Base-by-base conservation (phyloP, 2,329 filamentous ascomycete species). In the Trichoderma breve region DNA sequence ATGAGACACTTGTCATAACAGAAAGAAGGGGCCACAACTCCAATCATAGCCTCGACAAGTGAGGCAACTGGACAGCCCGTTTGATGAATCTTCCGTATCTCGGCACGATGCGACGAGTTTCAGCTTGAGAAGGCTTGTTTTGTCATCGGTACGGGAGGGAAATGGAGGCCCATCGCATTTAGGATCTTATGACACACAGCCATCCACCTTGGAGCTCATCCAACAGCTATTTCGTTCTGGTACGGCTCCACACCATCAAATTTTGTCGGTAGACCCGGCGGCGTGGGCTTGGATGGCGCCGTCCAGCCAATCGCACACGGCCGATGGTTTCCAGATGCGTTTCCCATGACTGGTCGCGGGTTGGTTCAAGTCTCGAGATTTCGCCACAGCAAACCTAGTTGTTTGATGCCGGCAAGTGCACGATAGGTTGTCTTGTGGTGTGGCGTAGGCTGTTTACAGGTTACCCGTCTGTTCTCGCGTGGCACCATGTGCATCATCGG, bases 301-400 rank as follows among this genome's bases (percentile, higher is more conserved):
- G 21, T 12, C 12, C 39, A 62, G 21, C 66, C 57, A 70, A 62
- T 70, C 39, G 30, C 28, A 11, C 26, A 32, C 39, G 34, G 12
- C 18, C 14, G 28, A 61, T 24, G 12, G 21, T 24, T 51, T 69
- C 66, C 21, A 70, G 28, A 62, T 32, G 30, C 51, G 28, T 36
- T 34, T 47, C n/a, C 39, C 28, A 36, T 0, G 57, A 21, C 57
- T 62, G 36, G 32, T 32, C 66, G 24, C 32, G 43, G 43, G 43
- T 21, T 51, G 43, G 43, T 51, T 51, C 43, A 21, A 21, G 15
- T 51, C 32, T 61, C 14, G 21, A 51, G 43, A n/a, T 34, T 62
- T 70, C 21, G 66, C 66, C 66, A 62, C 66, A 9, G 36, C 66
- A 62, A 70, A 51, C 57, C 57, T 70, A 47, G 30, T 62, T 51